Base-by-base conservation (phyloP, 73 alveolate genomes). In the Paramecium biaurelia region DNA sequence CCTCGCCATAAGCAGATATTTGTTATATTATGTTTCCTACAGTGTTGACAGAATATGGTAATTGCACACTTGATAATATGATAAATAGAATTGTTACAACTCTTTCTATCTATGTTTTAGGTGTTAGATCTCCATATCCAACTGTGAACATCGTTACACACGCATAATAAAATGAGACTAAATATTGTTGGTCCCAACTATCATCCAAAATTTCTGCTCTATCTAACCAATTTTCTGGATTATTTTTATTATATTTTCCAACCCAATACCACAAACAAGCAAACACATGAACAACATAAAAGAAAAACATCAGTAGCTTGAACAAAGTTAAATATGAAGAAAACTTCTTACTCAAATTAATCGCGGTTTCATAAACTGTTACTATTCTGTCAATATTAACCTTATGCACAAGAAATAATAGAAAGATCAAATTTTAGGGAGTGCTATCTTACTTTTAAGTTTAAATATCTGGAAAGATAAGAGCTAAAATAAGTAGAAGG, bases 41-140 rank as follows among this genome's bases (percentile, higher is more conserved):
- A 0, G 93, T 68, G 11, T 97, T 97, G 10, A 96, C 97, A 24
- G 93, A 79, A 68, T 95, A 96, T 53, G 98, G 98, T 70, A 96
- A 95, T 20, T 93, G 57, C 18, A 95, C 96, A 76, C 99, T 93
- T 5, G 98, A 96, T 7, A 92, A 58, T 28, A 94, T 72, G 92
- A 95, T 94, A 18, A 93, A 82, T 26, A 95, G 23, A 72, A 95
- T 92, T 12, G 93, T 89, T 35, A 76, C 89, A 1, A 95, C 49
- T 24, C 85, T 85, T 84, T 95, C 98, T 12, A 32, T 26, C 8
- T 90, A 20, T 4, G 93, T 92, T 15, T 53, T 34, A 47, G 96
- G 96, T 7, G 93, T 84, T 8, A 93, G 56, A 72, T 95, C 98
- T 8, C 96, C 98, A 93, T 93, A 95, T 5, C 96, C 96, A 12